A percentile compares a stretch with the other conserved stretches of the same genome.
phyloP scores from a whole-genome alignment of 2,329 filamentous ascomycete species.

The Aureobasidium sp. region DNA sequence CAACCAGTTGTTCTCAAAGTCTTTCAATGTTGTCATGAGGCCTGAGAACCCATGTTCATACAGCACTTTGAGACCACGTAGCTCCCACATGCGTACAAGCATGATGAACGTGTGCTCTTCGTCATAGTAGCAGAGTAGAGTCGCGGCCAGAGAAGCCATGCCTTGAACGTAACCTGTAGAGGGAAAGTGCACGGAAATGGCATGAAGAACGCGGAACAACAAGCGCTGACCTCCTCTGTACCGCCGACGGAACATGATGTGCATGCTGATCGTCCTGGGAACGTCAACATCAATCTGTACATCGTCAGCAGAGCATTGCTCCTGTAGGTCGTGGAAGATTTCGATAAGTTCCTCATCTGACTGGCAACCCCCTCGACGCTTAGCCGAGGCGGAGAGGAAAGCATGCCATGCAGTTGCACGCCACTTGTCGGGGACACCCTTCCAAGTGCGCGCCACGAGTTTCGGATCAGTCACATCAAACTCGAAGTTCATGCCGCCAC shows the following conservation, averaged over 20 bases:
- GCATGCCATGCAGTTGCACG: slow-evolving; percentile 89
- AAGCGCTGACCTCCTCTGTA: slow-evolving; percentile 90
- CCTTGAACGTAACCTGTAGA: slow-evolving; percentile 94
- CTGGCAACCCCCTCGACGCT: slow-evolving; percentile 51
- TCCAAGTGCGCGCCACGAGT: slow-evolving; percentile 88
- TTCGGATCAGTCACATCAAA: slow-evolving; percentile 76
- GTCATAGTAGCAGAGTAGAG: slow-evolving; percentile 91
- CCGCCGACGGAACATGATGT: slow-evolving; percentile 92
- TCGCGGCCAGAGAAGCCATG: slow-evolving; percentile 90
- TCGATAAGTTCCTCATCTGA: slow-evolving; percentile 65
- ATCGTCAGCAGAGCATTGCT: slow-evolving; percentile 75
- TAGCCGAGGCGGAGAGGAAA: slow-evolving; percentile 74
- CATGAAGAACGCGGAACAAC: slow-evolving; percentile 86
- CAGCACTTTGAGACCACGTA: slow-evolving; percentile 76
- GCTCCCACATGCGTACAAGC: slow-evolving; percentile 88
- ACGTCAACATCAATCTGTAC: slow-evolving; percentile 97
- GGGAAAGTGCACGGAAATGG: slow-evolving; percentile 83
- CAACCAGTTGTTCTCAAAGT: slow-evolving; percentile 83
- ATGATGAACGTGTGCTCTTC: slow-evolving; percentile 93
- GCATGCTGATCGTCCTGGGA: slow-evolving; percentile 84
- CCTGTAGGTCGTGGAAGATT: slow-evolving; percentile 65
- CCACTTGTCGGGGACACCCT: slow-evolving; percentile 96
- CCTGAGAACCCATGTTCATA: slow-evolving; percentile 81
- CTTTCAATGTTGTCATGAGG: slow-evolving; percentile 74
- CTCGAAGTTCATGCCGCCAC: slow-evolving; percentile 60